Evolutionary conservation across 2,329 filamentous ascomycete species (phyloP), one percentile per base, ranked within the genome.

Genomic region (Tolypocladium cylindrosporum): DNA sequence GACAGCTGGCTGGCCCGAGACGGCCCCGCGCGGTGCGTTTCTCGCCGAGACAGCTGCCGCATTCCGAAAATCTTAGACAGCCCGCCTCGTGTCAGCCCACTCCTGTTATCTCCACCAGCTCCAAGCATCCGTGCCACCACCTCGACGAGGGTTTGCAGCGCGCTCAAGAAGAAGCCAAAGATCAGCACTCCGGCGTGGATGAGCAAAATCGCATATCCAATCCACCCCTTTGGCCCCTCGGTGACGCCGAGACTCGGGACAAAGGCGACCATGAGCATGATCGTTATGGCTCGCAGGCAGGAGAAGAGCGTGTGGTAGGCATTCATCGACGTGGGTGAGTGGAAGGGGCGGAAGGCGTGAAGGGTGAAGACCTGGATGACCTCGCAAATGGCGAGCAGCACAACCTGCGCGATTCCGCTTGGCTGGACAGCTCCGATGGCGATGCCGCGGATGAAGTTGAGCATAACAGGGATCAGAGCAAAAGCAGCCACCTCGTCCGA

Each of bases 271-370:
- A 89, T 91, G 57, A 93, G 75, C 57, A 93, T 76, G 53, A 91
- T 81, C 0, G 88, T 88, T 54, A 90, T 74, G 39, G 97, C 86
- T 40, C 94, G 86, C 16, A 96, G 77, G 2, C 81, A 75, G 0
- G 91, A 84, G 71, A 97, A 96, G 61, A 91, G 84, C 2, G 88
- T 90, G 66, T 97, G 92, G 64, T 97, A 97, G 11, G 90, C 85
- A 69, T 97, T 97, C 94, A 99, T 99, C 36, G 93, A 97, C 0
- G 94, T 97, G 27, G 92, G 86, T 2, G 87, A 86, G 60, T 93
- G 87, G 67, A 95, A 99, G 0, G 94, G 94, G 19, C 89, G 86
- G 75, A 97, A 96, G 9, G 91, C 90, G 65, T 94, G 87, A 5
- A 97, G 76, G 0, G 92, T 93, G 51, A 97, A 78, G 41, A 97